These are phyloP conservation scores for Paecilomyces niveus DNA, from an alignment of 2,329 filamentous ascomycete genomes.

Conservation along the genomic window DNA sequence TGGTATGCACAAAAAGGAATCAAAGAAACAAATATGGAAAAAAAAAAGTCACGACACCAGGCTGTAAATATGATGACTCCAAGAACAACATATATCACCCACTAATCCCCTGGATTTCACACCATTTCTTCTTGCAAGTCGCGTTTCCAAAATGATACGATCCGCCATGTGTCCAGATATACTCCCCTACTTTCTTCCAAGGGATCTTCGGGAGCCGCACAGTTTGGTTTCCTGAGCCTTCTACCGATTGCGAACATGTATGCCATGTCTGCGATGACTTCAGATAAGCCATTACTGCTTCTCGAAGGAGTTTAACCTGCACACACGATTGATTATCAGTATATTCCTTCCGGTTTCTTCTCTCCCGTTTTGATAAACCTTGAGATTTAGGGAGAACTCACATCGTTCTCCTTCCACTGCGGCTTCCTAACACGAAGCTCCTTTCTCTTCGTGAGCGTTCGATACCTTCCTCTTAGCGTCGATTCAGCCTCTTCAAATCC, in stretches of 20 bases:
- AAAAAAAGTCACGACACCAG: too few relatives aligned
- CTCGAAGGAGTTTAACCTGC: constrained; percentile 33
- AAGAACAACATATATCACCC: not conserved
- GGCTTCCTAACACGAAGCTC: constrained; percentile 40
- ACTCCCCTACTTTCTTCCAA: constrained; percentile 53
- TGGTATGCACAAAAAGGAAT: not conserved
- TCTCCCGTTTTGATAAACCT: not conserved
- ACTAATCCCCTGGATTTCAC: constrained; percentile 33
- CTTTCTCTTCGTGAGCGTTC: constrained; percentile 40
- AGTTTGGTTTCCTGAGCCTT: not conserved
- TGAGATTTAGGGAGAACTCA: constrained; percentile 21
- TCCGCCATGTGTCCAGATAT: constrained; percentile 46
- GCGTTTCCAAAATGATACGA: constrained; percentile 55
- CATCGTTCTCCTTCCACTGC: constrained; percentile 36
- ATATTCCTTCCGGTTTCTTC: not conserved
- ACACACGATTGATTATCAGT: not conserved
- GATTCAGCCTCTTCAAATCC: constrained; percentile 42
- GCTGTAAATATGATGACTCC: not conserved
- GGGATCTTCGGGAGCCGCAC: constrained; percentile 39
- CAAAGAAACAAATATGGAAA: not conserved
- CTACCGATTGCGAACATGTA: constrained; percentile 1
- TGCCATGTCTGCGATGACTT: constrained; percentile 9
- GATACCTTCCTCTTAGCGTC: constrained; percentile 40
- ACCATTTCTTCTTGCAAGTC: constrained; percentile 58
- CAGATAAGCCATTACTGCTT: constrained; percentile 26